Evolutionary conservation across 2,329 filamentous ascomycete species (phyloP).

Genomic region (Fusarium torulosum): DNA sequence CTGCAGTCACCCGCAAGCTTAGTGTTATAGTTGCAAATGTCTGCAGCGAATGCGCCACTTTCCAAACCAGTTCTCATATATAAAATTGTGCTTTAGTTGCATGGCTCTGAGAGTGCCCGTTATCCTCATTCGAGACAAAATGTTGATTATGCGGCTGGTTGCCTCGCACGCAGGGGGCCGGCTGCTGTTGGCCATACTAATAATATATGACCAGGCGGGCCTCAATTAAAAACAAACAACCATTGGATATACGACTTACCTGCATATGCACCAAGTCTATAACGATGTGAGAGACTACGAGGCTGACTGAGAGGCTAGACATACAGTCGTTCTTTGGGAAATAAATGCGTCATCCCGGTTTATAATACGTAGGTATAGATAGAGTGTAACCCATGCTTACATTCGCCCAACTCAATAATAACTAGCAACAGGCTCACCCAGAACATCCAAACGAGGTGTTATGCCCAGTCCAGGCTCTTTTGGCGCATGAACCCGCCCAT

Average conservation of each 20-base stretch:
- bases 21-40: too few species aligned
- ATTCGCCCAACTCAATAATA: slow-evolving; percentile 18
- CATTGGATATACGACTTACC: background rate
- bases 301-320: too few species aligned
- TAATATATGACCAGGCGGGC: background rate
- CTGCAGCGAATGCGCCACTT: too few species aligned
- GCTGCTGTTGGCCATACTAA: slow-evolving; percentile 14
- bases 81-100: too few species aligned
- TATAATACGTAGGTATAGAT: too few species aligned
- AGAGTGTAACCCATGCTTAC: too few species aligned
- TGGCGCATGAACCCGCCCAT: slow-evolving; percentile 30
- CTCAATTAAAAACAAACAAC: slow-evolving; percentile 9
- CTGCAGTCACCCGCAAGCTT: too few species aligned
- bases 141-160: slow-evolving; percentile 1
- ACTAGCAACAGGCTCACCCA: slow-evolving; percentile 34
- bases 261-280: background rate
- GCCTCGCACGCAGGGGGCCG: slow-evolving; percentile 13
- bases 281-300: background rate
- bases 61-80: too few species aligned
- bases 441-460: slow-evolving; percentile 28
- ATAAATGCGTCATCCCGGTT: too few species aligned
- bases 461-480: slow-evolving; percentile 30
- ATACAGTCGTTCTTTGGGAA: too few species aligned
- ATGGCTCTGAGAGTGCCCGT: background rate
- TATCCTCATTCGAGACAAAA: background rate